A percentile compares a stretch with the other conserved stretches of the same genome.
phyloP scores from a whole-genome alignment of 805 yeast genomes.

The Sungouiozyma ichnusensis region DNA sequence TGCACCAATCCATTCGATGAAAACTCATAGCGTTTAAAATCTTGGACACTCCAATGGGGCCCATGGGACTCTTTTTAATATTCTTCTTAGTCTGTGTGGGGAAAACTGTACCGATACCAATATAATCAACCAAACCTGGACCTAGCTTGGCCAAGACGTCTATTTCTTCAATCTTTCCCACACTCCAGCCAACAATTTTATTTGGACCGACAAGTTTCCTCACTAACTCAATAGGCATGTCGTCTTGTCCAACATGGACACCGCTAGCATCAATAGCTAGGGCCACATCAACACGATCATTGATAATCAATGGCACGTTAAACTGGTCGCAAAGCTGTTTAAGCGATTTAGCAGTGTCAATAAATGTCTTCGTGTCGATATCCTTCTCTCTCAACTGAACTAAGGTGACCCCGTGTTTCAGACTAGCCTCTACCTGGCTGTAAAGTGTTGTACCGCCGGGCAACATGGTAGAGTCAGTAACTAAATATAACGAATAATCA shows the following conservation, averaged over 20 bases:
- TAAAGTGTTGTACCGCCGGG: constrained; percentile 48
- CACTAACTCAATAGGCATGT: constrained; percentile 49
- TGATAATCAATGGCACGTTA: constrained; percentile 69
- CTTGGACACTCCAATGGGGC: constrained; percentile 53
- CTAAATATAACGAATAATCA: constrained; percentile 56
- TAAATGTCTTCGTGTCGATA: constrained; percentile 55
- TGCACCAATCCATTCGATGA: constrained; percentile 30
- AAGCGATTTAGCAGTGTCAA: constrained; percentile 48
- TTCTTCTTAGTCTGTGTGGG: constrained; percentile 62
- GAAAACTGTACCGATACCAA: constrained; percentile 76
- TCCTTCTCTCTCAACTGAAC: constrained; percentile 79
- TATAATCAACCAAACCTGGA: constrained; percentile 48
- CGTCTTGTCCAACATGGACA: constrained; percentile 88
- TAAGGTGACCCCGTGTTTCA: constrained; percentile 65
- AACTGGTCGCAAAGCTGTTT: constrained; percentile 49
- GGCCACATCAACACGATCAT: constrained; percentile 83
- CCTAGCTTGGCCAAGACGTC: constrained; percentile 25
- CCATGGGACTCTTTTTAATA: constrained; percentile 47
- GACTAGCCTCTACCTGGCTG: constrained; percentile 52
- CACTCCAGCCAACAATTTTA: constrained; percentile 73
- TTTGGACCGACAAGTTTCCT: constrained; percentile 58
- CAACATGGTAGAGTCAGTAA: constrained; percentile 68
- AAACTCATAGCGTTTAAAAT: constrained; percentile 39
- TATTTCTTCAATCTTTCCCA: constrained; percentile 46
- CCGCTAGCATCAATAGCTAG: constrained; percentile 85